These are phyloP conservation scores for Leccinum barrowsii DNA, from an alignment of 768 basidiomycete species.

Conservation along the genomic window DNA sequence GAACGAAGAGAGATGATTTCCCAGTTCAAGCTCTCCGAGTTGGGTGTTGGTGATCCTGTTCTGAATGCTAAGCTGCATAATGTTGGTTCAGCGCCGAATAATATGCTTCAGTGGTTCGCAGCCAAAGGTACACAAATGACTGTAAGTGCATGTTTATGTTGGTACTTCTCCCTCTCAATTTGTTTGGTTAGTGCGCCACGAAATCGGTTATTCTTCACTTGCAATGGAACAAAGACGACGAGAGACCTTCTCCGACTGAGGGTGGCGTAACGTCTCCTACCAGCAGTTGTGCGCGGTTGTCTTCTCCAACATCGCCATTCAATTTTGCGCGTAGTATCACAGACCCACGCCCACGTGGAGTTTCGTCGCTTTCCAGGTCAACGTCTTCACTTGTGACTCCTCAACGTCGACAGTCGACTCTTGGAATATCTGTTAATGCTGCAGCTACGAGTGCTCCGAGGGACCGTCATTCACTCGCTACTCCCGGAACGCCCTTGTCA, in stretches of 20 bases:
- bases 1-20: constrained; percentile 84
- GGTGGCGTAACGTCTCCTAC: constrained; percentile 25
- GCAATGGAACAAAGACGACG: constrained; percentile 75
- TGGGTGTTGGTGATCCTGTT: constrained; percentile 65
- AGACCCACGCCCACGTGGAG: constrained; percentile 40
- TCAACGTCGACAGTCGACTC: constrained; percentile 32
- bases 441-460: constrained; percentile 32
- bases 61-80: constrained; percentile 67
- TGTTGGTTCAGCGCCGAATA: constrained; percentile 78
- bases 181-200: constrained; percentile 69
- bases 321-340: constrained; percentile 15
- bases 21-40: constrained; percentile 81
- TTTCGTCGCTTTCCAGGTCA: constrained; percentile 54
- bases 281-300: constrained; percentile 17
- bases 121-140: constrained; percentile 90
- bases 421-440: constrained; percentile 34
- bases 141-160: constrained; percentile 39
- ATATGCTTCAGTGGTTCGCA: constrained; percentile 94
- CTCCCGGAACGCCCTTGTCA: constrained; percentile 39
- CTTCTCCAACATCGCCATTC: constrained; percentile 28
- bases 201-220: constrained; percentile 83
- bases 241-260: constrained; percentile 14
- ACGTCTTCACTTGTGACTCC: constrained; percentile 44
- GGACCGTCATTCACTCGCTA: constrained; percentile 41
- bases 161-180: not conserved